These are phyloP conservation scores for Rubroboletus pulcherrimus DNA, from an alignment of 768 basidiomycete species.

Conservation along the genomic window DNA sequence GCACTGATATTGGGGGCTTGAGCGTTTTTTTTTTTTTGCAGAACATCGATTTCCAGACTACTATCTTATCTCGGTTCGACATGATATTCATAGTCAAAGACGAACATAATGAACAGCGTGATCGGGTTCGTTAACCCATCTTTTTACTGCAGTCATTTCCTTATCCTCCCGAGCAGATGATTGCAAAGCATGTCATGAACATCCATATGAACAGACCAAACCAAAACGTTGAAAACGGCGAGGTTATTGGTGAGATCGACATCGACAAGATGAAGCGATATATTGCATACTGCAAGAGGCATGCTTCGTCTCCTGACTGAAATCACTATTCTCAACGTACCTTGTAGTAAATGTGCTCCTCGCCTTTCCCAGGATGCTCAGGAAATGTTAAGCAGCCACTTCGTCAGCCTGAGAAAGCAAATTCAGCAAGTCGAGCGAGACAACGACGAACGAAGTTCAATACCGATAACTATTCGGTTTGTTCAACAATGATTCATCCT, in stretches of 20 bases:
- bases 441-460: conserved; percentile 95
- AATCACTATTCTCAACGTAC: neutral
- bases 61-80: conserved; percentile 96
- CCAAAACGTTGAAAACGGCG: conserved; percentile 52
- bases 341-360: conserved; percentile 87
- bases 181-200: conserved; percentile 97
- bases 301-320: conserved; percentile 16
- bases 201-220: conserved; percentile 95
- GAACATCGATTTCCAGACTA: conserved; percentile 99
- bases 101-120: conserved; percentile 92
- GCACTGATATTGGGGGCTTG: neutral
- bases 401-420: conserved; percentile 88
- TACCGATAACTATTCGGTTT: conserved; percentile 95
- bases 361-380: conserved; percentile 90
- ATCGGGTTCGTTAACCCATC: conserved; percentile 55
- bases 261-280: conserved; percentile 99
- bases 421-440: conserved; percentile 95
- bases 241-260: conserved; percentile 83
- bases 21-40: neutral
- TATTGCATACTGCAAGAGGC: conserved; percentile 95
- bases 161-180: conserved; percentile 52
- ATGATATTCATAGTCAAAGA: conserved; percentile 99
- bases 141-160: neutral
- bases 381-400: conserved; percentile 94
- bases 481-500: conserved; percentile 23